These are phyloP conservation scores for Cladosporium sp. DNA, from an alignment of 2,329 filamentous ascomycete species.

Conservation along the genomic window DNA sequence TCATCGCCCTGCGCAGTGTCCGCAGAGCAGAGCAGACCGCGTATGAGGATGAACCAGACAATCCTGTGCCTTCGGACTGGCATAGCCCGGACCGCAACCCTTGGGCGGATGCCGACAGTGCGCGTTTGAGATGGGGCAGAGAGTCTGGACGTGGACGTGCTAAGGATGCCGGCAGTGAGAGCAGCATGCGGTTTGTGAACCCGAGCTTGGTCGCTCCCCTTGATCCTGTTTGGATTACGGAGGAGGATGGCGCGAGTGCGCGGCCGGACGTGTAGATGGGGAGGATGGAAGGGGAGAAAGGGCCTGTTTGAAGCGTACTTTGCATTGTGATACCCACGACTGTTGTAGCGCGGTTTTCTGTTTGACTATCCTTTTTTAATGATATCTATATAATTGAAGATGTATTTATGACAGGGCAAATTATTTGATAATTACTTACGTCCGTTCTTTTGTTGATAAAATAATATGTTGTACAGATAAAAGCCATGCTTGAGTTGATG, in stretches of 20 bases:
- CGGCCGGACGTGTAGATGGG: too few relatives aligned
- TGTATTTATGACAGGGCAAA: background rate
- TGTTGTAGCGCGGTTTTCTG: background rate
- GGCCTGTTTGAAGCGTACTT: background rate
- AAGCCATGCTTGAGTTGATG: too few relatives aligned
- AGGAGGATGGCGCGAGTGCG: constrained; percentile 9
- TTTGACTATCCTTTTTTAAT: background rate
- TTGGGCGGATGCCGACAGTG: constrained; percentile 26
- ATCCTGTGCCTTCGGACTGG: background rate
- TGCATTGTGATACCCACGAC: constrained; percentile 8
- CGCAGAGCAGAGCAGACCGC: constrained; percentile 54
- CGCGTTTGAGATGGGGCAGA: constrained; percentile 11
- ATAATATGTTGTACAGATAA: too few relatives aligned
- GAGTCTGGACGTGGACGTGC: constrained; percentile 44
- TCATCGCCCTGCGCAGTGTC: constrained; percentile 87
- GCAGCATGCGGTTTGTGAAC: constrained; percentile 67
- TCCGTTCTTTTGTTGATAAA: too few relatives aligned
- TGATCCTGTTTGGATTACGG: constrained; percentile 26
- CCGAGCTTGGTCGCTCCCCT: constrained; percentile 63
- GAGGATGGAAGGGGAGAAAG: too few relatives aligned
- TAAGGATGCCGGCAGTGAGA: constrained; percentile 67
- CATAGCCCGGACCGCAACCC: constrained; percentile 36
- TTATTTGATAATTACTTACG: too few relatives aligned
- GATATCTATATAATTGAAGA: background rate
- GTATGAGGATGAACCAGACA: constrained; percentile 29